A percentile compares a stretch with the other conserved stretches of the same genome.
These are phyloP conservation scores for Schizopora paradoxa DNA, from an alignment of 1,284 basidiomycete genomes.

Conservation along the genomic window DNA sequence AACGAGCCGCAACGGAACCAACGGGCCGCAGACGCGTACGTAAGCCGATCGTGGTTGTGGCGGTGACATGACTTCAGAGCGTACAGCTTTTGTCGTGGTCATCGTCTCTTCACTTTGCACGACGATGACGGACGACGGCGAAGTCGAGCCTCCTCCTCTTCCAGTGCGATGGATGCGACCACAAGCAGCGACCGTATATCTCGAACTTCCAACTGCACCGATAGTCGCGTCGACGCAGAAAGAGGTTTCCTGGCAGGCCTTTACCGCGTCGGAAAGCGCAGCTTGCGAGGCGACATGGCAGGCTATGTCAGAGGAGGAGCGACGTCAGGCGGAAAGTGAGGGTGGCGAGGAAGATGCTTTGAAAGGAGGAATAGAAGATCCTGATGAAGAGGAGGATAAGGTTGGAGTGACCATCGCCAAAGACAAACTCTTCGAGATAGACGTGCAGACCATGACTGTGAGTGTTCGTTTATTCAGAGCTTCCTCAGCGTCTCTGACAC, in stretches of 20 bases:
- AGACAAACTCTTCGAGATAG: slow-evolving; percentile 28
- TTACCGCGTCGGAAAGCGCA: slow-evolving; percentile 16
- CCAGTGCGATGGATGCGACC: slow-evolving; percentile 21
- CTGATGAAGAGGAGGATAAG: slow-evolving; percentile 20
- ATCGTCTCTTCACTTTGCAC: no score
- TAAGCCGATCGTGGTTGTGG: no score
- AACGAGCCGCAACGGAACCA: no score
- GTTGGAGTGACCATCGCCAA: slow-evolving; percentile 24
- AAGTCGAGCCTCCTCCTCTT: slow-evolving; percentile 7
- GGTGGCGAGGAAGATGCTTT: slow-evolving; percentile 14
- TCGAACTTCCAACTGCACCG: slow-evolving; percentile 22
- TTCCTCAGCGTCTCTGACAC: slow-evolving; percentile 17
- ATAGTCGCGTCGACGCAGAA: slow-evolving; percentile 11
- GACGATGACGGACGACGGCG: no score
- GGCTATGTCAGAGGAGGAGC: slow-evolving; percentile 24
- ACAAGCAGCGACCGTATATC: slow-evolving; percentile 16
- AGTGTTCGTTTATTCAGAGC: slow-evolving; percentile 6
- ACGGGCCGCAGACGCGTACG: no score
- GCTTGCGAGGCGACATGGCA: slow-evolving; percentile 22
- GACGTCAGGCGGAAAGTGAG: slow-evolving; percentile 16
- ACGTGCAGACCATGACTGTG: slow-evolving; percentile 27
- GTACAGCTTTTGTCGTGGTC: no score
- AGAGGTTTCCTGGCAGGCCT: slow-evolving; percentile 16
- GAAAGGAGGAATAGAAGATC: slow-evolving; percentile 14
- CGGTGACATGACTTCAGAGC: no score